These are phyloP conservation scores for Exophiala alcalophila DNA, from an alignment of 2,329 filamentous ascomycete genomes.

Conservation along the genomic window DNA sequence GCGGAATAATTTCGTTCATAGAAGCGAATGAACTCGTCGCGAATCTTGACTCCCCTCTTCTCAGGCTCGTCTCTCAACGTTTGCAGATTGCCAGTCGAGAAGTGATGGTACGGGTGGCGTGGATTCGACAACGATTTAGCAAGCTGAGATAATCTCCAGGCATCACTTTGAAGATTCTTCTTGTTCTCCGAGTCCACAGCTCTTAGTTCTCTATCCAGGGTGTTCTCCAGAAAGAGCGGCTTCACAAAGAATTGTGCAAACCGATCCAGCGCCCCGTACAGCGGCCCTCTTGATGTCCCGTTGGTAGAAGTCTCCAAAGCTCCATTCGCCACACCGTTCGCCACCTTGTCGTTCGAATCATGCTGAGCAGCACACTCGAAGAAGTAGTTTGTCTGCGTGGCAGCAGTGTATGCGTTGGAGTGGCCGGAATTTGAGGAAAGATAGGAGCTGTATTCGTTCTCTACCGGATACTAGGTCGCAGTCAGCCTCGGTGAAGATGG, in stretches of 20 bases:
- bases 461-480: constrained; percentile 68
- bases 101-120: constrained; percentile 83
- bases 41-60: constrained; percentile 74
- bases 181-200: constrained; percentile 96
- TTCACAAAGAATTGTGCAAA: constrained; percentile 93
- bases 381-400: constrained; percentile 95
- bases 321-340: constrained; percentile 23
- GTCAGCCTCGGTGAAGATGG: constrained; percentile 7
- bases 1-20: constrained; percentile 87
- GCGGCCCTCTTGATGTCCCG: constrained; percentile 41
- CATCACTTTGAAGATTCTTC: constrained; percentile 91
- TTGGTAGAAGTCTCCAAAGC: constrained; percentile 17
- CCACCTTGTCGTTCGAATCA: constrained; percentile 34
- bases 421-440: constrained; percentile 83
- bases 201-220: constrained; percentile 78
- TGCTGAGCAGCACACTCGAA: constrained; percentile 89
- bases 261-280: constrained; percentile 81
- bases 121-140: constrained; percentile 86
- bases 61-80: constrained; percentile 81
- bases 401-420: constrained; percentile 91
- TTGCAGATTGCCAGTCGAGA: constrained; percentile 85
- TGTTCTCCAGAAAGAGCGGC: constrained; percentile 79
- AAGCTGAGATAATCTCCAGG: constrained; percentile 82
- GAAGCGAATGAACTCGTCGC: constrained; percentile 89
- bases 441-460: constrained; percentile 95